Evolutionary conservation across 805 yeast genomes (phyloP), one percentile per base, ranked within the genome.

Genomic region (Ogataea sp.): DNA sequence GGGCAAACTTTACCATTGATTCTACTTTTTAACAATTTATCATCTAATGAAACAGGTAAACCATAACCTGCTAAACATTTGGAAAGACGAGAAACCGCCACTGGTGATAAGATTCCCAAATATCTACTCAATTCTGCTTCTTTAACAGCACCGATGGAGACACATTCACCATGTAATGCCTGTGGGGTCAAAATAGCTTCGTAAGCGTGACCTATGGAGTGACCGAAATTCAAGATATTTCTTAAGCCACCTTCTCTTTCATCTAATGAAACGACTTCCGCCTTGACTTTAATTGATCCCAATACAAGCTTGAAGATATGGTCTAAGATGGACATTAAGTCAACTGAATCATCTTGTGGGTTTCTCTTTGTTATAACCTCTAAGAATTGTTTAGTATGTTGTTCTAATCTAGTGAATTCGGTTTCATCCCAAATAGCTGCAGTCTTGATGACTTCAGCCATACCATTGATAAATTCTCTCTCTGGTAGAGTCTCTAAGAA

Each of bases 161-260:
- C 98, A 72, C 98, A 93, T 64, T 93, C 98, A 43, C 98, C 98
- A 55, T 93, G 98, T 34, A 93, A 71, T 20, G 95, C 93, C 60
- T 89, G 87, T 8, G 98, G 98, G 4, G 97, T 89, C 45, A 93
- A 70, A 27, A 93, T 79, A n/a, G 98, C 97, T 67, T 93, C 98
- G 48, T 83, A 88, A 17, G 98, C 98, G 60, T 93, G 98, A 34
- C 98, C 98, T 52, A 93, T 89, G 23, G 96, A 77, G 61, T 93
- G 98, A 27, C 98, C 98, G 57, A 90, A 93, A 63, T 93, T 93
- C 43, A 93, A 71, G 47, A 93, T 65, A 61, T 93, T 93, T 64
- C 98, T 75, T 48, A 93, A 71, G 3, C 96, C 93, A 36, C 96
- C 87, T 62, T 93, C 98, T 53, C 95, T 82, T 62, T 93, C 98